Percentiles rank a stretch among this genome's conserved stretches.
These are phyloP conservation scores for Patellaria atrata DNA, from an alignment of 495 filamentous ascomycete genomes.

Conservation along the genomic window DNA sequence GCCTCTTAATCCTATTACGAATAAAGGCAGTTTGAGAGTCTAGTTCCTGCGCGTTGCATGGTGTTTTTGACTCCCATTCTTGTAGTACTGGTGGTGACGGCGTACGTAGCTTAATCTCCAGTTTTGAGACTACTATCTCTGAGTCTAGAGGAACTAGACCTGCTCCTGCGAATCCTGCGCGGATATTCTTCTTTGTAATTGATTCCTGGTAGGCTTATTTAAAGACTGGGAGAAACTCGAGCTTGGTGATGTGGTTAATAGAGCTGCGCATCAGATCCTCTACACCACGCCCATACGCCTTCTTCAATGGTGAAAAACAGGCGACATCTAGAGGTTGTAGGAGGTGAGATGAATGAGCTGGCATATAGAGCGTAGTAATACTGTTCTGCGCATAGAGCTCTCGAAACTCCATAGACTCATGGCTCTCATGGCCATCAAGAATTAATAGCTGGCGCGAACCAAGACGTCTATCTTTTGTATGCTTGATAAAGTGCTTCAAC, in stretches of 20 bases:
- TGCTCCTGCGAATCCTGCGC: slow-evolving; percentile 8
- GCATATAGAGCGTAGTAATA: slow-evolving; percentile 12
- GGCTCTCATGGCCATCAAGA: slow-evolving; percentile 13
- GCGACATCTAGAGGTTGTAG: slow-evolving; percentile 14
- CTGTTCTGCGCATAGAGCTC: not conserved
- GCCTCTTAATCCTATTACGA: not conserved
- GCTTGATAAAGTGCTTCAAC: slow-evolving; percentile 10
- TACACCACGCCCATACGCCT: slow-evolving; percentile 5
- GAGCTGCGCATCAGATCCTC: slow-evolving; percentile 3
- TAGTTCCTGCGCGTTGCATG: not conserved
- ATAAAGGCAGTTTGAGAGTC: slow-evolving; percentile 1
- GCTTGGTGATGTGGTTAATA: slow-evolving; percentile 12
- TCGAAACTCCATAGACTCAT: slow-evolving; percentile 8
- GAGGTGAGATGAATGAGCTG: slow-evolving; percentile 13
- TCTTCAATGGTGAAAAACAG: slow-evolving; percentile 9
- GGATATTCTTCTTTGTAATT: slow-evolving; percentile 11
- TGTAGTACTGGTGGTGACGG: slow-evolving; percentile 1
- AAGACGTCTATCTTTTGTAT: slow-evolving; percentile 1
- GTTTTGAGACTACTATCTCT: slow-evolving; percentile 2
- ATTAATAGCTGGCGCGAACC: slow-evolving; percentile 5
- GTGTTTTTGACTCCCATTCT: not conserved
- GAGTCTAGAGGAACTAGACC: slow-evolving; percentile 5
- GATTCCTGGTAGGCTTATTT: slow-evolving; percentile 1
- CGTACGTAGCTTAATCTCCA: slow-evolving; percentile 1
- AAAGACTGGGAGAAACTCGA: slow-evolving; percentile 12